These are phyloP conservation scores for Boletales sp. DNA, from an alignment of 768 basidiomycete species.

Conservation along the genomic window DNA sequence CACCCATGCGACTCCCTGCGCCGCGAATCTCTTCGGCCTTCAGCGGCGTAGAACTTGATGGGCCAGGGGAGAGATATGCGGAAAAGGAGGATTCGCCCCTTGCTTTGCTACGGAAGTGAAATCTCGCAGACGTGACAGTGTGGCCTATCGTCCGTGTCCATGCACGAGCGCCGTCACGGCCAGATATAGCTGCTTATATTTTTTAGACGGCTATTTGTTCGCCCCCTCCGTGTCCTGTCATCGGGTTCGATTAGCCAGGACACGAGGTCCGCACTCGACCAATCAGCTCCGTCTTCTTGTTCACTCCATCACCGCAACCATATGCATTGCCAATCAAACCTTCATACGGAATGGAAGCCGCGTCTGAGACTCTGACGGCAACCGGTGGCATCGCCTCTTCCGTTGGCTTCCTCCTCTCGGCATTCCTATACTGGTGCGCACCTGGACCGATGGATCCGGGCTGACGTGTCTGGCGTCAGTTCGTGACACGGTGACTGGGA, in stretches of 20 bases:
- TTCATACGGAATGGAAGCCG: not conserved
- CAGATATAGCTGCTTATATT: too few relatives aligned
- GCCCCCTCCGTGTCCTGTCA: not conserved
- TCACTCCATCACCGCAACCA: not conserved
- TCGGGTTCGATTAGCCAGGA: not conserved
- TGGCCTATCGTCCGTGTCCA: too few relatives aligned
- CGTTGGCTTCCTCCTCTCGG: not conserved
- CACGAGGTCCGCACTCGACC: not conserved
- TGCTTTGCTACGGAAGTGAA: not conserved
- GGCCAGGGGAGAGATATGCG: too few relatives aligned
- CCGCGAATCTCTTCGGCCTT: conserved; percentile 6
- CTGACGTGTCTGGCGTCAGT: too few relatives aligned
- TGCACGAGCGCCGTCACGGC: too few relatives aligned
- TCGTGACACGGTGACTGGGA: too few relatives aligned
- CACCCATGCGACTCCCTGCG: conserved; percentile 5
- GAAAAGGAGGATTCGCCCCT: not conserved
- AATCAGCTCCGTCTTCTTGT: not conserved
- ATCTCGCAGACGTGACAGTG: too few relatives aligned
- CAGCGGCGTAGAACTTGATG: too few relatives aligned
- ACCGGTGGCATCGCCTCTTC: not conserved
- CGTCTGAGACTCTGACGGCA: not conserved
- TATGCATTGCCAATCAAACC: not conserved
- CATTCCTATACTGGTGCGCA: not conserved
- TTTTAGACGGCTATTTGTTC: not conserved
- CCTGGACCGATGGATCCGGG: too few relatives aligned